Evolutionary conservation across 164 flowering plant genomes (phyloP), one percentile per base, ranked within the genome.

Genomic region (Saururus chinensis): DNA sequence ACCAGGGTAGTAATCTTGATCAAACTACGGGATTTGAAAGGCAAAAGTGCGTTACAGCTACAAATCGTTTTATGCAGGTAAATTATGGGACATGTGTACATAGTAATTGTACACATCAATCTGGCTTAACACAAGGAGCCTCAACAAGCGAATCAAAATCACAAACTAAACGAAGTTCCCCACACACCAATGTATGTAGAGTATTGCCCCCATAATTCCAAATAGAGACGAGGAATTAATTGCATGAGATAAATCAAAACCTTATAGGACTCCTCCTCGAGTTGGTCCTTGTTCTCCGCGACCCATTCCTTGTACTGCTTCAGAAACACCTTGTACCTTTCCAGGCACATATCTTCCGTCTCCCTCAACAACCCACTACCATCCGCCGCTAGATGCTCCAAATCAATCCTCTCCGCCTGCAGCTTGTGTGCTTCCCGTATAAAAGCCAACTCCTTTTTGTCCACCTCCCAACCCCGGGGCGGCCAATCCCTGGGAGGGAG

Each of bases 401-500:
- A 21, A 60, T 74, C 69, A 62, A 88, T 77, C 65, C 96, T 80
- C 59, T 58, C 76, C 6, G 75, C 73, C 76, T 70, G 78, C 78
- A 86, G 26, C 76, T 78, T 84, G 67, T 93, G 97, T 9, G 86
- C 91, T 56, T 81, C 97, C 45, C 99, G 66, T 1, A 93, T 93
- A 68, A 80, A 87, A 66, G 73, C 84, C 60, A 90, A 69, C 79
- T 93, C 96, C 75, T 84, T 60, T 72, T 72, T 66, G 65, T 88
- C 90, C 55, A 89, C 96, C 66, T 76, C 71, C 97, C 98, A 93
- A 8, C 84, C 99, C 41, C 82, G 65, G 7, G 99, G 99, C 4
- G 97, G 97, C 99, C 99, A 93, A 73, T 93, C 99, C 51, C 97
- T 59, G 0, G 97, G 99, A 7, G 97, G 84, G 30, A 93, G 66